Evolutionary conservation across 1,139 yeast species (phyloP), one percentile per base, ranked within the genome.

Genomic region (Zygosaccharomyces pseudobailii): DNA sequence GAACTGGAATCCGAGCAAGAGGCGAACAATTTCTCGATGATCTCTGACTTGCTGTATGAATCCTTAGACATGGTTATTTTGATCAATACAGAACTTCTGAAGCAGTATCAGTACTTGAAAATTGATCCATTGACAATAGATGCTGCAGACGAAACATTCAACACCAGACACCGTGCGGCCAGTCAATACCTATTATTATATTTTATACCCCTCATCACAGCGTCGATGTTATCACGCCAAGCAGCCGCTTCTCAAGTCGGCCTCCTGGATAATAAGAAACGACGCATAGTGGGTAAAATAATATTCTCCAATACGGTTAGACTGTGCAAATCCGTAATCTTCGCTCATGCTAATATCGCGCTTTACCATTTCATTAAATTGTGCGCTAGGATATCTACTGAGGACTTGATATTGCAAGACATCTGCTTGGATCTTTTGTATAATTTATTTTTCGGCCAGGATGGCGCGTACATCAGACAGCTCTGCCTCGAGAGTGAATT

Each of bases 331-430:
- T 55, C 59, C 17, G 49, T 68, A 13, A 57, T 71, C 33, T 35
- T 56, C n/a, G 55, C 65, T 4, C 70, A 71, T 55, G 70, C 68
- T 32, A 69, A 69, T 37, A 67, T 68, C 51, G 75, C 74, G 1
- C 48, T 72, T 5, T 66, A 65, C 44, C 67, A 68, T 42, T 49
- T 74, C 13, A 53, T 74, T 36, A 68, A 67, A 43, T 67, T 68
- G 42, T 48, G 66, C 6, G 52, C 58, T n/a, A 54, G 55, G 19
- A 46, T 67, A 4, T 65, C 71, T 19, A 36, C 48, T 20, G 61
- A 54, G 28, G 67, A 64, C 45, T 46, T 67, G 42, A 48, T 53
- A 1, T 43, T 72, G 28, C 71, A 71, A 42, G 57, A 55, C 22
- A 49, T 65, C 6, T 64, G 68, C 13, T 56, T 71, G 3, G 53